These are phyloP conservation scores for Chaetoscypha palmicola DNA, from an alignment of 2,329 filamentous ascomycete species.

Conservation along the genomic window DNA sequence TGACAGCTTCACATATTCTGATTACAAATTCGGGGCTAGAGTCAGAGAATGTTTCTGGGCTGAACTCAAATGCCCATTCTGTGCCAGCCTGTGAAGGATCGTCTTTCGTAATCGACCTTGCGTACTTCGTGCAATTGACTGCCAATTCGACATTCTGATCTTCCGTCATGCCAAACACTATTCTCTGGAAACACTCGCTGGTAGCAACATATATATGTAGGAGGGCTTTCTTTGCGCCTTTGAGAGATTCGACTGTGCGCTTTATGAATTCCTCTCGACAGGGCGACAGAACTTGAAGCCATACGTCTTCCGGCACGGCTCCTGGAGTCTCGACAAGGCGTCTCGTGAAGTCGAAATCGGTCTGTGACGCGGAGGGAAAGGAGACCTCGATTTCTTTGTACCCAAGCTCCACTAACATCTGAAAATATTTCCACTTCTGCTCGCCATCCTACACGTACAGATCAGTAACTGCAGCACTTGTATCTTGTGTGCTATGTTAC, in stretches of 20 bases:
- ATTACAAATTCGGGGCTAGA: conserved; percentile 77
- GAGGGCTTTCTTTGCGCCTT: conserved; percentile 86
- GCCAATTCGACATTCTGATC: conserved; percentile 76
- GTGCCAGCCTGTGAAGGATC: conserved; percentile 51
- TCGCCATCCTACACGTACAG: conserved; percentile 64
- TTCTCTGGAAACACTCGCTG: conserved; percentile 86
- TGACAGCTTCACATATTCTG: conserved; percentile 84
- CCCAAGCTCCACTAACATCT: conserved; percentile 84
- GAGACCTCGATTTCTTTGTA: conserved; percentile 98
- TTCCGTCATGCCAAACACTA: conserved; percentile 84
- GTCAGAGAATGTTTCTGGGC: conserved; percentile 85
- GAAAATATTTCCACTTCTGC: conserved; percentile 92
- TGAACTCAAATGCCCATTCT: conserved; percentile 76
- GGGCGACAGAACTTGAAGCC: conserved; percentile 84
- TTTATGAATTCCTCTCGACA: conserved; percentile 88
- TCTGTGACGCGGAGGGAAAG: conserved; percentile 90
- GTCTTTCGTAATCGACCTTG: conserved; percentile 83
- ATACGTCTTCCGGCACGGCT: conserved; percentile 80
- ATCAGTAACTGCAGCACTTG: conserved; percentile 4
- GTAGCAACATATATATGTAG: conserved; percentile 95
- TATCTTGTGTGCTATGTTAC: neutral
- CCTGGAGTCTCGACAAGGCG: conserved; percentile 80
- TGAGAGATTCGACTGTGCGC: conserved; percentile 80
- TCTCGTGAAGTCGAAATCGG: conserved; percentile 92
- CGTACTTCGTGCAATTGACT: conserved; percentile 77